phyloP scores from a whole-genome alignment of 2,329 filamentous ascomycete species.

The Cytospora leucostoma region DNA sequence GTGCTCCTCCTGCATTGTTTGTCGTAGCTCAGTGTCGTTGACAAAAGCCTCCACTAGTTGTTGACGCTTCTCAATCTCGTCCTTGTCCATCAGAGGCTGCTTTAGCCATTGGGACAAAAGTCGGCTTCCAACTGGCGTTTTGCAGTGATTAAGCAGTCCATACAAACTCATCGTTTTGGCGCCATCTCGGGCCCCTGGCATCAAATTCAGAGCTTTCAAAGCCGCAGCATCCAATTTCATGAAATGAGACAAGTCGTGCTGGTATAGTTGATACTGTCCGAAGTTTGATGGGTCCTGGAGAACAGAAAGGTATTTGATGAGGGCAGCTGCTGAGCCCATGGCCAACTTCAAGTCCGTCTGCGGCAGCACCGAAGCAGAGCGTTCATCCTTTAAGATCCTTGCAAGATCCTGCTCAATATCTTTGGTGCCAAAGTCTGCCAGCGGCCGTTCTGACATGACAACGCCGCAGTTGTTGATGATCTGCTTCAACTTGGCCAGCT shows the following conservation, averaged over 20 bases:
- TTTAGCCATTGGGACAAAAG: slow-evolving; percentile 95
- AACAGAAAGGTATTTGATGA: slow-evolving; percentile 92
- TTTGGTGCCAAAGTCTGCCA: slow-evolving; percentile 77
- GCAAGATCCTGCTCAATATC: slow-evolving; percentile 96
- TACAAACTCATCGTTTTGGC: slow-evolving; percentile 98
- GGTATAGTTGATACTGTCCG: slow-evolving; percentile 94
- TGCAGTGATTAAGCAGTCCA: slow-evolving; percentile 94
- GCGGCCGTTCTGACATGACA: slow-evolving; percentile 78
- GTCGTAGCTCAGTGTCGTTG: slow-evolving; percentile 86
- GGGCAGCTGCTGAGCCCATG: slow-evolving; percentile 89
- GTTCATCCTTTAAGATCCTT: slow-evolving; percentile 83
- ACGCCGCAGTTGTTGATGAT: slow-evolving; percentile 93
- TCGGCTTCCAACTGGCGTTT: slow-evolving; percentile 88
- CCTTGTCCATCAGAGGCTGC: slow-evolving; percentile 89
- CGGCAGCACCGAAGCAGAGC: slow-evolving; percentile 72
- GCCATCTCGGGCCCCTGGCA: slow-evolving; percentile 92
- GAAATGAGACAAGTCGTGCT: slow-evolving; percentile 93
- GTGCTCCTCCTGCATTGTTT: slow-evolving; percentile 97
- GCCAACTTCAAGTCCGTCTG: slow-evolving; percentile 93
- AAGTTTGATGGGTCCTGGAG: slow-evolving; percentile 93
- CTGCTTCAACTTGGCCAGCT: slow-evolving; percentile 80
- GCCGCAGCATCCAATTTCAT: slow-evolving; percentile 98
- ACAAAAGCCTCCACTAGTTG: slow-evolving; percentile 95
- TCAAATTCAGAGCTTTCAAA: slow-evolving; percentile 89
- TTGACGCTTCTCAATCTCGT: slow-evolving; percentile 87